These are phyloP conservation scores for Beauveria brongniartii DNA, from an alignment of 2,329 filamentous ascomycete genomes.

Conservation along the genomic window DNA sequence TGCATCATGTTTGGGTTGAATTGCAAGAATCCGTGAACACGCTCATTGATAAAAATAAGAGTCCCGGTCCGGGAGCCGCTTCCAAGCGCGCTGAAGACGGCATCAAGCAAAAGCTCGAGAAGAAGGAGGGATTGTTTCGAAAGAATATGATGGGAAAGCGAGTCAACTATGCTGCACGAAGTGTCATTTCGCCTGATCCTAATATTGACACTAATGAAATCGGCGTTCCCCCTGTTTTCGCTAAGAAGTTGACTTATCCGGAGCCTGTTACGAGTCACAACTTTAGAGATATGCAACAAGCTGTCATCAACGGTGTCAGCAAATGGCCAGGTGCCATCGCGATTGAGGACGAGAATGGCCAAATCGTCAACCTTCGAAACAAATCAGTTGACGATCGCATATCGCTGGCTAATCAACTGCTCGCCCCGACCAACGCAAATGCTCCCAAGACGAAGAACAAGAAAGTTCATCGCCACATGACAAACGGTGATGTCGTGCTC, in stretches of 20 bases:
- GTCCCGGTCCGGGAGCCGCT: slow-evolving; percentile 70
- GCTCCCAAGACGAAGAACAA: slow-evolving; percentile 76
- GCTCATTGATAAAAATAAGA: slow-evolving; percentile 84
- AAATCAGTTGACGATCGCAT: slow-evolving; percentile 84
- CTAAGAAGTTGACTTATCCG: slow-evolving; percentile 89
- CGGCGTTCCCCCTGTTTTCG: slow-evolving; percentile 95
- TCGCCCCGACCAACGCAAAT: slow-evolving; percentile 71
- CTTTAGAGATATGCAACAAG: slow-evolving; percentile 89
- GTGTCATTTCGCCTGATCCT: slow-evolving; percentile 95
- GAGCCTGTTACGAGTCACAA: slow-evolving; percentile 97
- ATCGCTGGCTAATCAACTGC: slow-evolving; percentile 84
- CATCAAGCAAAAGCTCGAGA: slow-evolving; percentile 96
- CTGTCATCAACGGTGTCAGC: slow-evolving; percentile 87
- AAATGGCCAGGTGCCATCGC: slow-evolving; percentile 92
- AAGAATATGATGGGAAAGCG: slow-evolving; percentile 99
- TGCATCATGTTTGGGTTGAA: slow-evolving; percentile 73
- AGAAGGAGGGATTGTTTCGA: slow-evolving; percentile 95
- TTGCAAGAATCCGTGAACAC: slow-evolving; percentile 88
- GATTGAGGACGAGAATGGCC: slow-evolving; percentile 92
- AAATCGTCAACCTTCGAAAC: slow-evolving; percentile 77
- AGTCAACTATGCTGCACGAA: slow-evolving; percentile 95
- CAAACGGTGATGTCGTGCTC: slow-evolving; percentile 91
- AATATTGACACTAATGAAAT: slow-evolving; percentile 99
- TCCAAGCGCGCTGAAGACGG: slow-evolving; percentile 78
- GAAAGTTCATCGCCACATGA: slow-evolving; percentile 92